Base-by-base conservation (phyloP, 768 basidiomycete genomes). In the Trametopsis cervina region DNA sequence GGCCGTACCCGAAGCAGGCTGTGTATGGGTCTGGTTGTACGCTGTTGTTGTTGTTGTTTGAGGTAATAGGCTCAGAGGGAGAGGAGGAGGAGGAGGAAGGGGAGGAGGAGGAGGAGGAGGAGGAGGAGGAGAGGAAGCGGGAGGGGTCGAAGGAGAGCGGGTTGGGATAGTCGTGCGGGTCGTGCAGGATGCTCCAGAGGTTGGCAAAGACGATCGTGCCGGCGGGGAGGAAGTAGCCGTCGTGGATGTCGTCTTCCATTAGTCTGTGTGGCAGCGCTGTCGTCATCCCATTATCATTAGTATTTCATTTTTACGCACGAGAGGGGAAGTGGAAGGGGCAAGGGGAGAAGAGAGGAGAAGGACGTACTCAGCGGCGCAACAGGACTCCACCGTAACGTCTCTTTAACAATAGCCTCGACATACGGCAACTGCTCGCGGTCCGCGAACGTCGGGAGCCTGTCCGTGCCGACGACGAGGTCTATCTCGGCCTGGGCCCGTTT, bases 121-220 rank as follows among this genome's bases (percentile, higher is more conserved):
- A n/a, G n/a, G n/a, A n/a, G n/a, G n/a, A n/a, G n/a, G n/a, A n/a
- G n/a, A n/a, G n/a, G 50, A 58, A 67, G 1, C 68, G 58, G 4
- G 61, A 61, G 0, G 69, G 69, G 22, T 62, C 64, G 56, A 71
- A 70, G 0, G 42, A 23, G 38, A 58, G 48, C 18, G 69, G 69
- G 25, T 69, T 54, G 2, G 49, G 43, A 54, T 70, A 71, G 5
- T 49, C 47, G 18, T 54, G 49, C 7, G 62, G 63, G 40, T 71
- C 65, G 39, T 63, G 67, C 13, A 65, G 40, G 17, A 55, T 47
- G 33, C 33, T 61, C 66, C 65, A 69, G 39, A 68, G 57, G 44
- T 69, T 69, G 17, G 62, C 53, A 23, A 69, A 53, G 10, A 69
- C 47, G 37, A 64, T 59, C n/a, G 65, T 52, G 17, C 61, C 67